These are phyloP conservation scores for Talaromyces stipitatus DNA, from an alignment of 495 filamentous ascomycete species.

Conservation along the genomic window DNA sequence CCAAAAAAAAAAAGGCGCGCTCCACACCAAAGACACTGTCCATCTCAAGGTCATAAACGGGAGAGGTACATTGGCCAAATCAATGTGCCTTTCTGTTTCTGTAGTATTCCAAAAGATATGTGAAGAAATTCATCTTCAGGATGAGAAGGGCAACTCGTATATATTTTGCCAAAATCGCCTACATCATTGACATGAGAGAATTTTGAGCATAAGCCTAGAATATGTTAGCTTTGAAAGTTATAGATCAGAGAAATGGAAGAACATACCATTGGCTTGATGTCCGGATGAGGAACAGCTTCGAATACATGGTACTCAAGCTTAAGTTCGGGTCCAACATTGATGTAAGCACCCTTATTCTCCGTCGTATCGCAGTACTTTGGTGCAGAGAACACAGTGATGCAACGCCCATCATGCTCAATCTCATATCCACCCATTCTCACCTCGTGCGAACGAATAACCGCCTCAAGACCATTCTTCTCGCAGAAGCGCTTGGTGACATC, in stretches of 20 bases:
- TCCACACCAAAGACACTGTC: conserved; percentile 1
- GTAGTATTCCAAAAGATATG: no score
- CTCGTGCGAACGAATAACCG: conserved; percentile 94
- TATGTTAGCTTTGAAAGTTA: conserved; percentile 8
- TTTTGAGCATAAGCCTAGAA: conserved; percentile 71
- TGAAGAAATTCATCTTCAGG: no score
- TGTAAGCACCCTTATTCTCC: conserved; percentile 97
- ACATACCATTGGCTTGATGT: conserved; percentile 88
- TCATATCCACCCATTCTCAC: conserved; percentile 97
- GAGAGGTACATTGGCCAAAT: no score
- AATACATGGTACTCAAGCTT: conserved; percentile 89
- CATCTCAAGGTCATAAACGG: conserved; percentile 2
- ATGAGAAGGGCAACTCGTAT: conserved; percentile 2
- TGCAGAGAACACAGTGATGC: conserved; percentile 99
- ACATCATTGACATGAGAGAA: conserved; percentile 64
- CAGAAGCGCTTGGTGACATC: conserved; percentile 97
- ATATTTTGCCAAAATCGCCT: conserved; percentile 8
- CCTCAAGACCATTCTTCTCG: conserved; percentile 87
- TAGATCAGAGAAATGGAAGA: conserved; percentile 12
- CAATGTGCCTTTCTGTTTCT: background rate
- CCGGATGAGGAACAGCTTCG: conserved; percentile 91
- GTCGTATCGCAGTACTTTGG: conserved; percentile 97
- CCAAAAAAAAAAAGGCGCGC: background rate
- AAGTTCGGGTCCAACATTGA: conserved; percentile 89
- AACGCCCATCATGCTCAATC: conserved; percentile 92